phyloP scores from a whole-genome alignment of 352 stramenopile genomes.

The Chrysophaeum taylorii region DNA sequence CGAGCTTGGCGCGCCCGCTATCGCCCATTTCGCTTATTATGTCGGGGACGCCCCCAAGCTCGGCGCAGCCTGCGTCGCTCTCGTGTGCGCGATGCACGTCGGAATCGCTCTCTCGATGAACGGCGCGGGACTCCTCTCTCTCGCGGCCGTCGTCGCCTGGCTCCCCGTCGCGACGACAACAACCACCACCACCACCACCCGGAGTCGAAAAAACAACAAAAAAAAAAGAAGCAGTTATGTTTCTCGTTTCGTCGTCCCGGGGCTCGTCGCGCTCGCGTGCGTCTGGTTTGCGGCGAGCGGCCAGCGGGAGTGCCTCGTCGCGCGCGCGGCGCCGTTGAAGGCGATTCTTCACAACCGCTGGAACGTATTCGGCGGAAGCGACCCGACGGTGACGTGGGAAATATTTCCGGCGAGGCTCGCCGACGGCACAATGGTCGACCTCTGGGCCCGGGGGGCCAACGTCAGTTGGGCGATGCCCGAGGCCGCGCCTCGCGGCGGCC shows the following conservation, averaged over 20 bases:
- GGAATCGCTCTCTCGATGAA: conserved; percentile 11
- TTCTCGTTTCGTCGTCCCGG: background rate
- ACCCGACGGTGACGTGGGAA: background rate
- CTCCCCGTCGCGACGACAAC: too few relatives aligned
- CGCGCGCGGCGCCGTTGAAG: background rate
- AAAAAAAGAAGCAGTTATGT: too few relatives aligned
- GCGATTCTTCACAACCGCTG: conserved; percentile 7
- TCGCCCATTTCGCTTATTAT: background rate
- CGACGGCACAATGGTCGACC: background rate
- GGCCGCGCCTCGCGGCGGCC: background rate
- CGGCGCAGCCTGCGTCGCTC: background rate
- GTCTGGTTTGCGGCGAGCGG: background rate
- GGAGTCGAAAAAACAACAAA: too few relatives aligned
- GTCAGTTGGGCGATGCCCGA: background rate
- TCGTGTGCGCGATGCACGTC: background rate
- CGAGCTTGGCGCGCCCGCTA: background rate
- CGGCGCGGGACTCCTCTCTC: background rate
- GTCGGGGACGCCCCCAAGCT: background rate
- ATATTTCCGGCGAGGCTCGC: background rate
- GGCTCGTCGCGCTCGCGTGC: background rate
- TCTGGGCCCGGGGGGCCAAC: background rate
- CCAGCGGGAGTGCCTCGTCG: background rate
- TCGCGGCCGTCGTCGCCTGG: background rate
- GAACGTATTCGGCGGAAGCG: conserved; percentile 6
- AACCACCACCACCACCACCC: too few relatives aligned